Evolutionary conservation across 2,329 filamentous ascomycete genomes (phyloP), one percentile per base, ranked within the genome.

Genomic region (Davidsoniella australis): DNA sequence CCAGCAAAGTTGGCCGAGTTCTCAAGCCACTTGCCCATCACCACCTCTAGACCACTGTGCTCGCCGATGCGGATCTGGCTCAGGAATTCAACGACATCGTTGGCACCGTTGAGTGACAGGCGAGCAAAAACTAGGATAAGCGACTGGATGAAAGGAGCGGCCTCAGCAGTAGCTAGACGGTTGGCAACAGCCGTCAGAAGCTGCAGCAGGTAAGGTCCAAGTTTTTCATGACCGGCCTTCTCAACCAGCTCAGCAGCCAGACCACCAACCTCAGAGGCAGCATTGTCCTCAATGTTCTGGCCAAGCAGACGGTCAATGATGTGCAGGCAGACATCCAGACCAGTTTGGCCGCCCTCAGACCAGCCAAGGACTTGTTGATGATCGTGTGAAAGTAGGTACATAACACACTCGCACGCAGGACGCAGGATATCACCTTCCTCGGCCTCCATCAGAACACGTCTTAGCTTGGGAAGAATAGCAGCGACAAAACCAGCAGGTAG

Each of bases 1-100:
- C 91, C 91, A n/a, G 87, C 87, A 65, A 98, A 98, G 63, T 83
- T 94, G 63, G 94, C 76, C 3, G 87, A 94, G 64, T 96, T 94
- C 67, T 96, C 91, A 1, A 98, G 71, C 91, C 91, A 98, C 66
- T 96, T 95, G 64, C 80, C 75, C 56, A 96, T 68, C 3, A 98
- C 91, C 20, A 95, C 80, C 55, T 88, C 78, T 6, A 98, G 68
- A n/a, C 88, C 91, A 58, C 74, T 93, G 60, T 83, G 72, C 16
- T 80, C 80, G 44, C 78, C 76, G 55, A 96, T 83, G 57, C 86
- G 75, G 54, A 94, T 81, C 59, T 86, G 80, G 53, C 82, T 82
- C 29, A 98, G 71, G 67, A 98, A 98, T 49, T 91, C 81, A 12
- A 96, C 82, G 2, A 98, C 88, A 58, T 96, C 91, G 20, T 78